A percentile compares a stretch with the other conserved stretches of the same genome.
phyloP scores from a whole-genome alignment of 179 eudicot species.

The Carnegiea gigantea region DNA sequence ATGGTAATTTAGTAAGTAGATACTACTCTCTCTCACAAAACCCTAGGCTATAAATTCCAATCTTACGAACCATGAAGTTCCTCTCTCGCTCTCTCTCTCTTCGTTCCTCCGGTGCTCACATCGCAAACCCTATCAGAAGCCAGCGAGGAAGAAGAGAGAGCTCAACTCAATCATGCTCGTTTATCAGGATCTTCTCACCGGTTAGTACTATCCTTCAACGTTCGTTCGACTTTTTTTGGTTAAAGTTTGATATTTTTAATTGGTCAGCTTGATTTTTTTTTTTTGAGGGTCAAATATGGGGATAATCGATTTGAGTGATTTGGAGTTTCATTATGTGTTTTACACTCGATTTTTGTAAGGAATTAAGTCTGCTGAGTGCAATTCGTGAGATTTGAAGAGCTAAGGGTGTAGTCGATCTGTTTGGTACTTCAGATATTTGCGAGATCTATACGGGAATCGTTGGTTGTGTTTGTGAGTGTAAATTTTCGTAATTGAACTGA shows the following conservation, averaged over 20 bases:
- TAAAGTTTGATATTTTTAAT: background rate
- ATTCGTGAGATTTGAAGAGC: too few species aligned
- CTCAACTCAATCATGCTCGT: slow-evolving; percentile 44
- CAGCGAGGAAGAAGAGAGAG: background rate
- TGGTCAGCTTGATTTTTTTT: too few species aligned
- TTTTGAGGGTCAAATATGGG: too few species aligned
- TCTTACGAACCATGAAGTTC: background rate
- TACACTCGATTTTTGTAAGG: background rate
- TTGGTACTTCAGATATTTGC: too few species aligned
- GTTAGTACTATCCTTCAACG: slow-evolving; percentile 17
- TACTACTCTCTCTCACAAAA: background rate
- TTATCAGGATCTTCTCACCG: slow-evolving; percentile 55
- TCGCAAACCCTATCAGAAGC: too few species aligned
- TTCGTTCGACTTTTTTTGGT: background rate
- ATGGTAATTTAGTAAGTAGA: background rate
- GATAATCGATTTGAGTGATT: too few species aligned
- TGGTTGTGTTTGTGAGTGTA: too few species aligned
- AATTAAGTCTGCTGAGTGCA: background rate
- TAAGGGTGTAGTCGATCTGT: too few species aligned
- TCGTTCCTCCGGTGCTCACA: background rate
- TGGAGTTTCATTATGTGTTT: background rate
- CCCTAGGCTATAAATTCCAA: background rate
- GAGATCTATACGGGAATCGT: too few species aligned
- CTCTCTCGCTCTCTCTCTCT: background rate
- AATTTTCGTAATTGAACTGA: too few species aligned